phyloP scores from a whole-genome alignment of 345 rosid species.

The Toxicodendron radicans region DNA sequence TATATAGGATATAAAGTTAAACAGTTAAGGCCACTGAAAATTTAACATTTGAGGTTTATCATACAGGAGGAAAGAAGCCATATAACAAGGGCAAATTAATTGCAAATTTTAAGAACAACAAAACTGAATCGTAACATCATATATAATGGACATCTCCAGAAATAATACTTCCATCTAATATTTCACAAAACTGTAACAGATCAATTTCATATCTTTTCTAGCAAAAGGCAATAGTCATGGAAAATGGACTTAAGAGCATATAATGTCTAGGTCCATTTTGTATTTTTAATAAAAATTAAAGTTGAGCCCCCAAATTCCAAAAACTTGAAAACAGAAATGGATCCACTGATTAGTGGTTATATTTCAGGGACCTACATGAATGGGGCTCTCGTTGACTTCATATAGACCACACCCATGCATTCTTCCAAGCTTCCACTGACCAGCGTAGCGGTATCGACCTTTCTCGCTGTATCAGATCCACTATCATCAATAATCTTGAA shows the following conservation, averaged over 20 bases:
- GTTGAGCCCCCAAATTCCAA: background rate
- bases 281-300: slow-evolving; percentile 12
- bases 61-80: background rate
- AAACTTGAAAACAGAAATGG: background rate
- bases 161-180: background rate
- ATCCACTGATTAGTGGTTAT: slow-evolving; percentile 1
- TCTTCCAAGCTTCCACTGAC: slow-evolving; percentile 95
- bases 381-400: slow-evolving; percentile 68
- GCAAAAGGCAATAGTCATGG: too few species aligned
- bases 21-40: background rate
- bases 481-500: slow-evolving; percentile 17
- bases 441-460: slow-evolving; percentile 94
- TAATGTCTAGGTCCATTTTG: slow-evolving; percentile 8
- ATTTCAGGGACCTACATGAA: slow-evolving; percentile 52
- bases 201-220: background rate
- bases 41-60: background rate
- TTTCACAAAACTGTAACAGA: background rate
- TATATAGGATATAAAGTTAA: slow-evolving; percentile 7
- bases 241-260: background rate
- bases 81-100: background rate
- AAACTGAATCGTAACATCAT: background rate
- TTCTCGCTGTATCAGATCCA: slow-evolving; percentile 60
- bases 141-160: background rate
- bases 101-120: background rate
- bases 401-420: slow-evolving; percentile 96